phyloP scores from a whole-genome alignment of 495 filamentous ascomycete genomes.

The Hypoxylon perforatum region DNA sequence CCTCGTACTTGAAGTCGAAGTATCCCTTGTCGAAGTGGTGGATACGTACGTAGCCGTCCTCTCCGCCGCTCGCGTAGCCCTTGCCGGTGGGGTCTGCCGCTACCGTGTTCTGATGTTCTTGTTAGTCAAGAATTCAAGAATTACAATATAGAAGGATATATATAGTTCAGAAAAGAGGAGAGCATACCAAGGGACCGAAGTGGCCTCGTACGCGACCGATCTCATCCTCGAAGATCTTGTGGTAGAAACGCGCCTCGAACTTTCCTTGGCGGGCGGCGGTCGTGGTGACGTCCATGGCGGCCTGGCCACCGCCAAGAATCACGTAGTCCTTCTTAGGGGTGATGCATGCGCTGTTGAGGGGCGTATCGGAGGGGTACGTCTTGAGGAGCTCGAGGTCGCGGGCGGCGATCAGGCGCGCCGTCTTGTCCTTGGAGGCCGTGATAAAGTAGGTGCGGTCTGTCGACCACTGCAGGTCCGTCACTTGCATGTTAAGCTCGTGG shows the following conservation, averaged over 20 bases:
- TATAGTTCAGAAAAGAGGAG: neutral
- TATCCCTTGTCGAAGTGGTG: constrained; percentile 98
- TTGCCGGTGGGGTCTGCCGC: constrained; percentile 90
- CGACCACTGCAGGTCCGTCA: constrained; percentile 96
- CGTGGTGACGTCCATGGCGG: constrained; percentile 99
- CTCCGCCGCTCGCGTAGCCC: constrained; percentile 91
- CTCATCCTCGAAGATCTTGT: constrained; percentile 99
- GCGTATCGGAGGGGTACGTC: constrained; percentile 92
- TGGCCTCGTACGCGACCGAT: constrained; percentile 96
- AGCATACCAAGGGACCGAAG: constrained; percentile 91
- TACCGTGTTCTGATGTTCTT: constrained; percentile 62
- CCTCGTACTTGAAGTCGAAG: constrained; percentile 99
- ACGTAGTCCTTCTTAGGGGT: constrained; percentile 96
- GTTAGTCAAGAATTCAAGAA: constrained; percentile 3
- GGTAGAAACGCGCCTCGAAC: constrained; percentile 98
- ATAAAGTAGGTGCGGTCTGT: constrained; percentile 96
- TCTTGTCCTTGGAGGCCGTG: constrained; percentile 97
- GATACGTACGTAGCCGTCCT: constrained; percentile 98
- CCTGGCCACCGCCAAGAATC: constrained; percentile 96
- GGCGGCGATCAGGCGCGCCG: constrained; percentile 83
- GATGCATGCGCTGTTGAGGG: constrained; percentile 92
- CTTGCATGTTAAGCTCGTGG: constrained; percentile 83
- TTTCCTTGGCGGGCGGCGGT: constrained; percentile 94
- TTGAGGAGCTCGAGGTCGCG: constrained; percentile 91
- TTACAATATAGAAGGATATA: neutral